Evolutionary conservation across 345 rosid genomes (phyloP), one percentile per base, ranked within the genome.

Genomic region (Rhodomyrtus tomentosa): DNA sequence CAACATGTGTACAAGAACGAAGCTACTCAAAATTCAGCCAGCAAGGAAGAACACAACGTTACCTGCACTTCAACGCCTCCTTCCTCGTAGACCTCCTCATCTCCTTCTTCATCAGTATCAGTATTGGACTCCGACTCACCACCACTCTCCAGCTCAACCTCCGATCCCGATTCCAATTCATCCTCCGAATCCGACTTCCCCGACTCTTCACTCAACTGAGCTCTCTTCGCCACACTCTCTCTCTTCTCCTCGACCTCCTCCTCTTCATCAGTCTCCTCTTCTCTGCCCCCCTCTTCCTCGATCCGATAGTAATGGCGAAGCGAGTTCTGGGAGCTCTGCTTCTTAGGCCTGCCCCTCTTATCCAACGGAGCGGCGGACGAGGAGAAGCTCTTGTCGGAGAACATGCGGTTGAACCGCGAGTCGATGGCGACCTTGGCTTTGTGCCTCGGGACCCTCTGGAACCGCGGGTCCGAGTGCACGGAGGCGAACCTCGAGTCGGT

Each of bases 391-490:
- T 92, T 94, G 85, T 94, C 95, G 20, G 91, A 89, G 87, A 95
- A 89, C 82, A 91, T 88, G 27, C 90, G 85, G 56, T 86, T 40
- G 89, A 97, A 97, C 18, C 99, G 94, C 74, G 95, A 90, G 84
- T 97, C 99, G 51, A 97, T 93, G 10, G 88, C 59, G 6, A 95
- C 96, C 88, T 95, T 97, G 3, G 93, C 62, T 22, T 93, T 91
- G 55, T 90, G 94, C 90, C 87, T 91, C 9, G 95, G 93, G 27
- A 90, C 89, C n/a, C 85, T 95, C 91, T 93, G 98, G 87, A 97
- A 97, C 86, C 96, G 88, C 54, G 98, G 99, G 88, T 95, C 99
- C 18, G 92, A 89, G 87, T 93, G 96, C 42, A 92, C 90, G 51
- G 90, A 87, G 20, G 94, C 88, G 84, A 95, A 97, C 87, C 99